Evolutionary conservation across 257 asterid species (phyloP), one percentile per base, ranked within the genome.

Genomic region (Lantana camara): DNA sequence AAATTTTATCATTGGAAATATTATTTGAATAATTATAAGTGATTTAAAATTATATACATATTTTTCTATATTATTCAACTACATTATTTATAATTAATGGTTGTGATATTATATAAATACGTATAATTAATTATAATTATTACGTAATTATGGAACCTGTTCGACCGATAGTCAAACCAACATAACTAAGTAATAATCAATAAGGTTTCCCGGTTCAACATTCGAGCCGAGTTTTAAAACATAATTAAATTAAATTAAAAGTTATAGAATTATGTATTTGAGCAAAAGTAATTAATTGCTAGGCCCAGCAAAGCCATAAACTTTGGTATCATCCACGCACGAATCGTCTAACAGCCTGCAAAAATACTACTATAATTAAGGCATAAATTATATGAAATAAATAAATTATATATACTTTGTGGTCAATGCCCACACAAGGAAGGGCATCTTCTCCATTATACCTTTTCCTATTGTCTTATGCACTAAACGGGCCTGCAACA

Each of bases 311-410:
- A 63, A 41, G 58, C 67, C 64, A 69, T 20, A 63, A 57, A 58
- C 69, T 64, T 75, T 27, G 76, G 66, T 64, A 64, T 59, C 52
- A 61, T 64, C 66, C 45, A 23, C 40, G 32, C 42, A 45, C 9
- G 20, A 63, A 30, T 13, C 50, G 65, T 47, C 41, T 14, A 46
- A 44, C 51, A 64, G 75, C 69, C 79, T 53, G 76, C 75, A 64
- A 59, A 50, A 32, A 2, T 54, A 23, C 38, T 17, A 40, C 11
- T 19, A 60, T 64, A 51, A 17, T 3, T 15, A 41, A 14, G 22
- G 19, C 9, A 1, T 14, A 57, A 22, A 35, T 3, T 58, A 47
- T 30, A 9, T 21, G 3, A 19, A 27, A 42, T 21, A 9, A 50
- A 21, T 46, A 40, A 27, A 21, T 10, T 34, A 3, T 20, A 38